Evolutionary conservation across 2,329 filamentous ascomycete species (phyloP), one percentile per base, ranked within the genome.

Genomic region (Sphaceloma murrayae): DNA sequence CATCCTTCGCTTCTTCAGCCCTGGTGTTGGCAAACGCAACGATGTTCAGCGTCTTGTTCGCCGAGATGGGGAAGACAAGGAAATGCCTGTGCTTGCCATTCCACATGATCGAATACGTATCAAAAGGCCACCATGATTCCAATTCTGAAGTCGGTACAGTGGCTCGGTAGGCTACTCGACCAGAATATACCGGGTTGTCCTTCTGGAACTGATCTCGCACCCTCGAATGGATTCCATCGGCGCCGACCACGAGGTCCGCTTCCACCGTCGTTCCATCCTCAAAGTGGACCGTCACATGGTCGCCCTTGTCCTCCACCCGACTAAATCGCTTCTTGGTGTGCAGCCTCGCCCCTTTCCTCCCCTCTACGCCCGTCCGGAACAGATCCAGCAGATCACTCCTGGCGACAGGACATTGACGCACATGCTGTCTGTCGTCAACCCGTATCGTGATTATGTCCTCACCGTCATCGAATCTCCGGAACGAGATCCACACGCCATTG

Each of bases 211-310:
- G 67, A 3, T 59, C 63, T 2, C 74, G 66, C 0, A 78, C 70
- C 0, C 59, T 62, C 0, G 74, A 77, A 53, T 78, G 72, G 39
- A 79, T 78, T 1, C 76, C 75, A 47, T 80, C 75, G 0, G 73
- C 72, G 0, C 74, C 75, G 11, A 78, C 61, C 0, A 80, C 64
- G 9, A 74, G 53, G 2, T 58, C 51, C 0, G 71, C 68, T 0
- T 51, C 55, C 1, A 52, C 59, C 0, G 53, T 59, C 0, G 61
- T 61, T 1, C 70, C 72, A 43, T 75, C 68, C 0, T 56, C 56
- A 45, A 77, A 73, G 9, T 62, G 62, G 50, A 70, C 72, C 1
- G 58, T 63, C 0, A 76, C 69, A 0, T 54, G 54, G 0, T 63
- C 46, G 0, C 62, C 57, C 0, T 47, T 39, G 29, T 55, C 50